Conservation (phyloP, 192 early-diverging fungal species). For the Backusella mclennaniae region DNA sequence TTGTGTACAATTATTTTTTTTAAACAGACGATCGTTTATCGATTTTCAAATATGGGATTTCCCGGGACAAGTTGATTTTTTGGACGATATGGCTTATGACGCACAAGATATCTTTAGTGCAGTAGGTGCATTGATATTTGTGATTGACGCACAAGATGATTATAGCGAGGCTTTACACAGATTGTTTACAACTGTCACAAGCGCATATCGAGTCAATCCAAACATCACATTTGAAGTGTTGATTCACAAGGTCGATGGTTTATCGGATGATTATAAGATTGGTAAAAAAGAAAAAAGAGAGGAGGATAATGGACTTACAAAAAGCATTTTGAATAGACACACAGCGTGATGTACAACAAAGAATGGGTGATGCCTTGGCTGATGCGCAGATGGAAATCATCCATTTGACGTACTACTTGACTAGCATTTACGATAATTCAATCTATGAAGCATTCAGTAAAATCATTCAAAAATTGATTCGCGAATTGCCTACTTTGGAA, state of each 20-base stretch:
- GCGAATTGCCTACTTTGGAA: constrained; percentile 79
- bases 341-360: constrained; percentile 91
- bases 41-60: constrained; percentile 91
- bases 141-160: constrained; percentile 97
- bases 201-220: constrained; percentile 77
- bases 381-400: constrained; percentile 77
- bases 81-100: constrained; percentile 63
- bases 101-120: constrained; percentile 65
- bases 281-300: constrained; percentile 41
- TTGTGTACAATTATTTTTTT: neutral
- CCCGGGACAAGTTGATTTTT: constrained; percentile 85
- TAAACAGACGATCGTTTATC: constrained; percentile 62
- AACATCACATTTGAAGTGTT: constrained; percentile 91
- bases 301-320: neutral
- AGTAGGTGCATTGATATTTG: constrained; percentile 82
- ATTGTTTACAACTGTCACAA: constrained; percentile 69
- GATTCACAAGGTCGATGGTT: constrained; percentile 95
- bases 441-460: constrained; percentile 95
- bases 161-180: constrained; percentile 73
- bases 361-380: constrained; percentile 82
- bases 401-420: constrained; percentile 82
- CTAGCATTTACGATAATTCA: constrained; percentile 91
- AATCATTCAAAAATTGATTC: constrained; percentile 90
- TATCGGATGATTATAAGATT: constrained; percentile 94
- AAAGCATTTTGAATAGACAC: constrained; percentile 57